phyloP scores from a whole-genome alignment of 164 flowering plant genomes.

The Saururus chinensis region DNA sequence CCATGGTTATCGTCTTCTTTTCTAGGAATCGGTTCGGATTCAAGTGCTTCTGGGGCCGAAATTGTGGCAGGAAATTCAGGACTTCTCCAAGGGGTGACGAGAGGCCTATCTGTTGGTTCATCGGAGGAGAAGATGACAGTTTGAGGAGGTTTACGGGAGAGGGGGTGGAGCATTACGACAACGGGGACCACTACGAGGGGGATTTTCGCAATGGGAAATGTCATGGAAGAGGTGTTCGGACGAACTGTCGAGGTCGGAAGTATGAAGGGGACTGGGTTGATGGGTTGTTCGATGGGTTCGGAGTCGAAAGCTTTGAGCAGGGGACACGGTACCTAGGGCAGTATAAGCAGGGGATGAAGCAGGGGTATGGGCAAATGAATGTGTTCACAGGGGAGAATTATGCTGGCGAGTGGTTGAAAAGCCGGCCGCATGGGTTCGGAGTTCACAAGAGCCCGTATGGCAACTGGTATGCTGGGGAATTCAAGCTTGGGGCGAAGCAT shows the following conservation, averaged over 20 bases:
- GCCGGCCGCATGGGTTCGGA: conserved; percentile 86
- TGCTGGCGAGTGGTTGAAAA: conserved; percentile 84
- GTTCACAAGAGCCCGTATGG: conserved; percentile 78
- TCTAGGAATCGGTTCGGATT: conserved; percentile 20
- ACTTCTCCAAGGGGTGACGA: conserved; percentile 3
- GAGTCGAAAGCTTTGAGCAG: conserved; percentile 80
- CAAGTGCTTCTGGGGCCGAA: conserved; percentile 15
- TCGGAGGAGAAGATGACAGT: conserved; percentile 23
- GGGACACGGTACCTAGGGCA: conserved; percentile 84
- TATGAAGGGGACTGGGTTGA: conserved; percentile 97
- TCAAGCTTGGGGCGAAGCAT: conserved; percentile 80
- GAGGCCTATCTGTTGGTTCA: conserved; percentile 63
- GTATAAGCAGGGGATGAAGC: conserved; percentile 67
- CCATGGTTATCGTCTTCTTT: background rate
- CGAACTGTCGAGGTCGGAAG: conserved; percentile 57
- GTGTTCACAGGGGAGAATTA: conserved; percentile 80
- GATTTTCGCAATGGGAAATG: conserved; percentile 75
- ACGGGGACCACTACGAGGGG: conserved; percentile 90
- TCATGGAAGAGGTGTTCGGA: conserved; percentile 85
- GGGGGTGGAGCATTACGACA: conserved; percentile 79
- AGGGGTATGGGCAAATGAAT: conserved; percentile 72
- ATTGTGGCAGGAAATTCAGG: conserved; percentile 9
- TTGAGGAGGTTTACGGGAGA: conserved; percentile 22
- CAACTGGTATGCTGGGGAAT: conserved; percentile 72
- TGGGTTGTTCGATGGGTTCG: conserved; percentile 81